Percentiles rank a stretch among this genome's conserved stretches.
Conservation (phyloP, 202 grass and related monocot species). For the Setaria viridis region DNA sequence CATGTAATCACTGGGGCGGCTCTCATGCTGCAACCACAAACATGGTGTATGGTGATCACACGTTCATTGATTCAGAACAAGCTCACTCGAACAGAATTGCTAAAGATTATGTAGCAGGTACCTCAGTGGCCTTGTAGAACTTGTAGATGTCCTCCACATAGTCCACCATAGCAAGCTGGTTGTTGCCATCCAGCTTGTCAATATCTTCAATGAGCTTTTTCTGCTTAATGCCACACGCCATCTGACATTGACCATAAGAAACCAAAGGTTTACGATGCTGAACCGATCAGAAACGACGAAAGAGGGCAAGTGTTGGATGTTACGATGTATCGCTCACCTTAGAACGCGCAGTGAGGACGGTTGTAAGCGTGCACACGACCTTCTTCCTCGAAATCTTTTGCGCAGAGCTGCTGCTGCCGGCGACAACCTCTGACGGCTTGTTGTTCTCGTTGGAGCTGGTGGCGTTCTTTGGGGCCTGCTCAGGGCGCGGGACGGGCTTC, state of each 20-base stretch:
- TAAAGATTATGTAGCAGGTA: slow-evolving; percentile 30
- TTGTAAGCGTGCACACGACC: slow-evolving; percentile 58
- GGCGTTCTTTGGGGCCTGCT: slow-evolving; percentile 40
- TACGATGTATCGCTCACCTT: slow-evolving; percentile 60
- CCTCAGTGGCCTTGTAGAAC: slow-evolving; percentile 72
- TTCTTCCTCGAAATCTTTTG: slow-evolving; percentile 65
- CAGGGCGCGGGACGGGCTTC: slow-evolving; percentile 42
- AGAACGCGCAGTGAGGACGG: slow-evolving; percentile 73
- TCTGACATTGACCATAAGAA: slow-evolving; percentile 39
- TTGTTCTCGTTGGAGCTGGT: slow-evolving; percentile 14
- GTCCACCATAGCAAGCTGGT: slow-evolving; percentile 72
- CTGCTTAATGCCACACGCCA: slow-evolving; percentile 60
- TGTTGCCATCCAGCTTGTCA: slow-evolving; percentile 59
- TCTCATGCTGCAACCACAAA: slow-evolving; percentile 55
- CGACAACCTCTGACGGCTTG: slow-evolving; percentile 9
- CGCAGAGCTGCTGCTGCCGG: slow-evolving; percentile 15
- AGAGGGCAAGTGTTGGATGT: neutral
- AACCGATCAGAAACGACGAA: neutral
- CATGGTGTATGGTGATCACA: neutral
- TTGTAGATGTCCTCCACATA: slow-evolving; percentile 84
- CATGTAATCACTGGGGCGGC: slow-evolving; percentile 71
- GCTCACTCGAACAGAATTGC: neutral
- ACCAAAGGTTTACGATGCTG: neutral
- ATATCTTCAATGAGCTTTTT: slow-evolving; percentile 57
- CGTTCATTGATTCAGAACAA: slow-evolving; percentile 14